Percentiles rank a stretch among this genome's conserved stretches.
Conservation (phyloP, 371 early-diverging fungal species). For the Apophysomyces ossiformis region DNA sequence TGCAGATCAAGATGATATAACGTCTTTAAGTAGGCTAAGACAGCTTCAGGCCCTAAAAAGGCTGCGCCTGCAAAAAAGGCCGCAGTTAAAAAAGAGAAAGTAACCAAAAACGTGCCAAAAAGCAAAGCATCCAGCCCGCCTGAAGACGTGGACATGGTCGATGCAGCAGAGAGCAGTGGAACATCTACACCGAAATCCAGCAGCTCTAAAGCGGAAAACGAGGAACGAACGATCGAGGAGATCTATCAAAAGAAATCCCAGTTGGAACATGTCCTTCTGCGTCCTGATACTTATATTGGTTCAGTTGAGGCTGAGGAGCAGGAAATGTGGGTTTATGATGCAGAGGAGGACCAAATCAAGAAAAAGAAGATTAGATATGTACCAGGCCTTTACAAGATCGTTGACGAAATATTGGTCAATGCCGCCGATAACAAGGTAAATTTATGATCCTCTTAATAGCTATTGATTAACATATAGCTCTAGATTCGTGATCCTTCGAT, state of each 20-base stretch:
- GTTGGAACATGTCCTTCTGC: constrained; percentile 97
- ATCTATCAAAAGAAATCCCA: constrained; percentile 99
- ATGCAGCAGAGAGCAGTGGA: constrained; percentile 4
- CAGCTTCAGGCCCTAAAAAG: neutral
- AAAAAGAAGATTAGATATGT: constrained; percentile 83
- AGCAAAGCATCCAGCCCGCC: neutral
- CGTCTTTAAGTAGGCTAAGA: neutral
- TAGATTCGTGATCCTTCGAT: constrained; percentile 94
- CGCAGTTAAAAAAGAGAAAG: constrained; percentile 14
- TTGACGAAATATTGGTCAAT: constrained; percentile 99
- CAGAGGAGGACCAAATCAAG: constrained; percentile 67
- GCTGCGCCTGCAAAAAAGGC: constrained; percentile 17
- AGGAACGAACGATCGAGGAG: constrained; percentile 80
- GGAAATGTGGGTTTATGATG: constrained; percentile 89
- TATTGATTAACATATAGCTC: neutral
- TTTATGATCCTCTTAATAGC: neutral
- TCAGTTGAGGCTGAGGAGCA: constrained; percentile 89
- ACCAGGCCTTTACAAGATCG: constrained; percentile 99
- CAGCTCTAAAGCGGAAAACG: constrained; percentile 16
- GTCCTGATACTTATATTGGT: constrained; percentile 99
- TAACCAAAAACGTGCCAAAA: neutral
- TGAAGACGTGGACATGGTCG: constrained; percentile 15
- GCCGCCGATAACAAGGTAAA: constrained; percentile 92
- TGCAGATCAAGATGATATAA: neutral
- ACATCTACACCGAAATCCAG: constrained; percentile 10